phyloP scores from a whole-genome alignment of 2,329 filamentous ascomycete genomes.

The Colletotrichum karsti region DNA sequence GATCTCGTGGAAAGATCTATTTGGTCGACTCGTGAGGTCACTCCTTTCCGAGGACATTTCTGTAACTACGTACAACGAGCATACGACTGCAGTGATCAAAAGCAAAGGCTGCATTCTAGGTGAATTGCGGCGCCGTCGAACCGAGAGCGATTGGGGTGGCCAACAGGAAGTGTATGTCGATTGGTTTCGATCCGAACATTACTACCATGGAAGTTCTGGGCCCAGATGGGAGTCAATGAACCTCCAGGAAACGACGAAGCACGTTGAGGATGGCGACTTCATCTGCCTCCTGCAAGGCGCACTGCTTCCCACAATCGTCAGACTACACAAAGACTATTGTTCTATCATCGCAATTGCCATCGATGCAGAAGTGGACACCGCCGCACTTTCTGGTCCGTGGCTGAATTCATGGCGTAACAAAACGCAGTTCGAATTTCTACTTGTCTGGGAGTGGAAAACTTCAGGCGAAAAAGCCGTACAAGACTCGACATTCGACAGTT shows the following conservation, averaged over 20 bases:
- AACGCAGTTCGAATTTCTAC: not conserved
- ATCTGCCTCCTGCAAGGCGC: not conserved
- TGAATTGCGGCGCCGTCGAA: fast-evolving
- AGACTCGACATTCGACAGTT: fast-evolving
- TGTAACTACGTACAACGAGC: not conserved
- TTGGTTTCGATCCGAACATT: not conserved
- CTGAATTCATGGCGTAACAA: fast-evolving
- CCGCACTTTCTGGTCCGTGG: too few relatives aligned
- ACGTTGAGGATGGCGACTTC: fast-evolving
- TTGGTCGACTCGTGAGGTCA: fast-evolving
- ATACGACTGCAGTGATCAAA: not conserved
- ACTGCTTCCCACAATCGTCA: not conserved
- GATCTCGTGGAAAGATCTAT: not conserved
- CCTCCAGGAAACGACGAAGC: not conserved
- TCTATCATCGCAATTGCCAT: not conserved
- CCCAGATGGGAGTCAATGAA: not conserved
- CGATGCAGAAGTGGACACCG: fast-evolving
- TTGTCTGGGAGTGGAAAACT: fast-evolving
- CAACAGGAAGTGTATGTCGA: fast-evolving
- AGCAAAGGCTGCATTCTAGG: not conserved
- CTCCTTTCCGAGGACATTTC: fast-evolving
- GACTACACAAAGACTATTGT: not conserved
- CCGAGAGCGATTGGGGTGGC: fast-evolving
- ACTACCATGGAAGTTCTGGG: too few relatives aligned
- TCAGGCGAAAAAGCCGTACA: not conserved